phyloP scores from a whole-genome alignment of 345 rosid species.

The Citrus maxima region DNA sequence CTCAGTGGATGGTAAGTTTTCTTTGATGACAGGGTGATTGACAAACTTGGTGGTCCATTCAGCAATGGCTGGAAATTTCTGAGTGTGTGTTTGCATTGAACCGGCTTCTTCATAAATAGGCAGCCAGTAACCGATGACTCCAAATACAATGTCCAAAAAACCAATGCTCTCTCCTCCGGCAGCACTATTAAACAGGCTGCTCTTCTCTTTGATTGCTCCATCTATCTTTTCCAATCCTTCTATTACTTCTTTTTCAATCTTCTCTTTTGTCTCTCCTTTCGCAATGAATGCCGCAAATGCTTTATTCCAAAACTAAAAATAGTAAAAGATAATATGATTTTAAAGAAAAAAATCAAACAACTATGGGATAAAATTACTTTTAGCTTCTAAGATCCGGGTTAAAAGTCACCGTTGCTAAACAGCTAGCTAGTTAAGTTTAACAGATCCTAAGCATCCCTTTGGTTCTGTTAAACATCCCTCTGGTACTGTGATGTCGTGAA shows the following conservation, averaged over 20 bases:
- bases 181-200: conserved; percentile 3
- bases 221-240: conserved; percentile 33
- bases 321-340: no score
- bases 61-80: conserved; percentile 24
- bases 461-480: no score
- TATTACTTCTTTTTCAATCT: background rate
- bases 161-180: conserved; percentile 32
- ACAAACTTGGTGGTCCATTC: conserved; percentile 30
- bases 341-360: no score
- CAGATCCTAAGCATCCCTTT: no score
- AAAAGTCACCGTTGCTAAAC: no score
- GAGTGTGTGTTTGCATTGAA: conserved; percentile 1
- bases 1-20: conserved; percentile 22
- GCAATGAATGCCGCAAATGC: background rate
- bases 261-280: conserved; percentile 25
- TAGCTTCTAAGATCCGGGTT: no score
- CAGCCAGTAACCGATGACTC: conserved; percentile 26
- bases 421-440: no score
- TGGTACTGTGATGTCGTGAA: no score
- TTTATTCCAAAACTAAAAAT: background rate
- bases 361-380: no score
- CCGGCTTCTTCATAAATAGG: conserved; percentile 35
- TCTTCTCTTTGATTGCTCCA: conserved; percentile 25
- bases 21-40: conserved; percentile 22
- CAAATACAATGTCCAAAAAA: conserved; percentile 30